Evolutionary conservation across 2,329 filamentous ascomycete species (phyloP), one percentile per base, ranked within the genome.

Genomic region (Aspergillus tamarii): DNA sequence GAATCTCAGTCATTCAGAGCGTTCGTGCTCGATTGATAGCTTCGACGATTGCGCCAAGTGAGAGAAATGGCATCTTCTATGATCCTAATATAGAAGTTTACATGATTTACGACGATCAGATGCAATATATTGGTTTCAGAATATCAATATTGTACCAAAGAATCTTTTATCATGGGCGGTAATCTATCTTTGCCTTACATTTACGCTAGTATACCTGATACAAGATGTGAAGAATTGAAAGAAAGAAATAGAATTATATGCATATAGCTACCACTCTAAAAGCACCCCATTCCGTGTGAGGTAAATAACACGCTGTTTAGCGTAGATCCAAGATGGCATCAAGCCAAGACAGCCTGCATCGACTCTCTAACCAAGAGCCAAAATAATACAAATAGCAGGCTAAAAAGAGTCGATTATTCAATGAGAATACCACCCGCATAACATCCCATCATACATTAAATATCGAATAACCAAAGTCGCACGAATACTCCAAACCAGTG

Each of bases 401-500:
- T 28, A 14, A 48, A 19, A n/a, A 52, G 14, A 28, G 32, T 6
- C 48, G 8, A 39, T 1, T n/a, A 34, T n/a, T 16, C 28, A 55
- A 55, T 2, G 26, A 55, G 39, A 30, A 16, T n/a, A 9, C 11
- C 3, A 7, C 23, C 9, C 11, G 45, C 60, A 62, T 43, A 19
- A 57, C 59, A 61, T 9, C 28, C 52, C 52, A 55, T 39, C 34
- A 62, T 12, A 36, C 34, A 43, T 34, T 23, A 56, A 21, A 45
- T 23, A 36, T 50, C n/a, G 14, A 7, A 56, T n/a, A 30, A 9
- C 19, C 28, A 52, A 52, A 52, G n/a, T 12, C 19, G 10, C 30
- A 32, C 36, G 26, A 39, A 36, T 7, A 48, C 32, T 52, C 61
- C 57, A 52, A n/a, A 57, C 21, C 53, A 63, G 52, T 45, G 34